These are phyloP conservation scores for Colletotrichum incanum DNA, from an alignment of 2,329 filamentous ascomycete species.

Conservation along the genomic window DNA sequence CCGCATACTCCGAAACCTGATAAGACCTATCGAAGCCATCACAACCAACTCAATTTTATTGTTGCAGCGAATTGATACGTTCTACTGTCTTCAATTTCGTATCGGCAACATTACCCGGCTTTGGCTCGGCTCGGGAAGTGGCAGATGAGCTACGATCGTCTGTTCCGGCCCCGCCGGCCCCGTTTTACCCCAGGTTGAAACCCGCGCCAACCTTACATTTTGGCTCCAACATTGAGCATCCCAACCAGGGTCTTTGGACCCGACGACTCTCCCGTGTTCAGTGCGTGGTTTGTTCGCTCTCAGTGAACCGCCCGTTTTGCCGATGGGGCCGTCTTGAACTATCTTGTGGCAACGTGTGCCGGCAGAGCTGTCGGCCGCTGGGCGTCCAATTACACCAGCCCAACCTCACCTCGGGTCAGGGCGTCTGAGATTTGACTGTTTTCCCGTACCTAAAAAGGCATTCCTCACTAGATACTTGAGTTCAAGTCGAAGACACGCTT, in stretches of 20 bases:
- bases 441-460: not conserved
- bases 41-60: rapidly evolving
- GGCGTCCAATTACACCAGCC: not conserved
- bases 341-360: not conserved
- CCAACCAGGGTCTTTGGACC: not conserved
- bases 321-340: slow-evolving; percentile 26
- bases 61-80: not conserved
- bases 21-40: no score
- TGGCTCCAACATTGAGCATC: not conserved
- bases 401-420: slow-evolving; percentile 1
- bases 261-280: not conserved
- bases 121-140: slow-evolving; percentile 37
- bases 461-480: not conserved
- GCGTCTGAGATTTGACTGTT: not conserved
- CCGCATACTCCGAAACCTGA: not conserved
- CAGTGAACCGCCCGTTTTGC: slow-evolving; percentile 6
- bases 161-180: slow-evolving; percentile 33
- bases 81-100: not conserved
- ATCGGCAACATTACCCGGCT: slow-evolving; percentile 12
- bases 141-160: not conserved
- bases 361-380: not conserved
- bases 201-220: no score
- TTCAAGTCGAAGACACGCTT: not conserved
- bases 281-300: not conserved
- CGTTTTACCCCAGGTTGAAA: no score